Percentiles rank a stretch among this genome's conserved stretches.
Evolutionary conservation across 331 rosid species (phyloP).

Genomic region (Dryas integrifolia): DNA sequence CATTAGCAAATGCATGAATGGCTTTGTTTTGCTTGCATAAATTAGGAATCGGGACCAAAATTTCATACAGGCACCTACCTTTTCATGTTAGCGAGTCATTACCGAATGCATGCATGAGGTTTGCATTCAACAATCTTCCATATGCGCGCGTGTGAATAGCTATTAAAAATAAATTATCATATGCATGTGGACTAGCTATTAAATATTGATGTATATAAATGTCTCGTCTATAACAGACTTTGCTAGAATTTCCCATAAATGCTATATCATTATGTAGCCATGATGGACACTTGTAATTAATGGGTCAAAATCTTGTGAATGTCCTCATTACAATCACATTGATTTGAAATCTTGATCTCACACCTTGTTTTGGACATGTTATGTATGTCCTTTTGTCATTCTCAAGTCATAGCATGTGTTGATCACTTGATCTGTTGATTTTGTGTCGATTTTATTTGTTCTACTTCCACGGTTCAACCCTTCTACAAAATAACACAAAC

Average conservation of each 20-base stretch:
- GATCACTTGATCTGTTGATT: background rate
- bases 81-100: background rate
- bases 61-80: too few relatives aligned
- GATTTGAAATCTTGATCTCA: background rate
- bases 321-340: background rate
- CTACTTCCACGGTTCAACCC: background rate
- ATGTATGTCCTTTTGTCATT: too few relatives aligned
- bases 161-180: too few relatives aligned
- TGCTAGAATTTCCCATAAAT: too few relatives aligned
- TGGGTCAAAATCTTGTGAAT: background rate
- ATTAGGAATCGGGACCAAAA: too few relatives aligned
- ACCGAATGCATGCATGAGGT: background rate
- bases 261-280: too few relatives aligned
- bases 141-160: too few relatives aligned
- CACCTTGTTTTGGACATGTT: too few relatives aligned
- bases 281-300: background rate
- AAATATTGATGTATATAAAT: background rate
- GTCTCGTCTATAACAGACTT: background rate
- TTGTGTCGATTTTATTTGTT: background rate
- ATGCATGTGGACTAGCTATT: background rate
- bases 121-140: too few relatives aligned
- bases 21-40: too few relatives aligned
- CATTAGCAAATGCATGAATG: too few relatives aligned
- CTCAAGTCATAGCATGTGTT: background rate
- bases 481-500: background rate